Base-by-base conservation (phyloP, 768 basidiomycete genomes). In the Collybia nuda region DNA sequence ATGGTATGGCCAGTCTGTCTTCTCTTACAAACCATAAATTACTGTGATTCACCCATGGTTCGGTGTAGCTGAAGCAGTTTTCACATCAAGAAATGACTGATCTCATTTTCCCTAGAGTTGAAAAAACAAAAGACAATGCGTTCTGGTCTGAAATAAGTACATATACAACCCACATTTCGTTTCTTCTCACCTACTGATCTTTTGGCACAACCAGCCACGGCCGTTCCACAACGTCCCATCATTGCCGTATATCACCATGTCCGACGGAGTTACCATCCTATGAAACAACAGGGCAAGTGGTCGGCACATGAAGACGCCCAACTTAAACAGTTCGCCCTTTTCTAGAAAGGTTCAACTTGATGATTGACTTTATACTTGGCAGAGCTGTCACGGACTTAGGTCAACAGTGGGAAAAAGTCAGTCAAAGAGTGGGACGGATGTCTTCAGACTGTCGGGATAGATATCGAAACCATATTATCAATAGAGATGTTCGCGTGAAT, bases 131-230 rank as follows among this genome's bases (percentile, higher is more conserved):
- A 51, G 82, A 88, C 51, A 78, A 80, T 28, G 73, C 76, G 6
- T 93, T 93, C 61, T 93, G 90, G 90, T 76, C 81, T 12, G 87
- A 87, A 67, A 80, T 93, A 53, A 88, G 91, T 92, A 56, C 67
- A 6, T 43, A 32, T 35, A 24, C 23, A 38, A 5, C 28, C 32
- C 14, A 6, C 17, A 36, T 29, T 41, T 21, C 12, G 9, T 24
- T 15, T 40, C 18, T 41, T 24, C 17, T 56, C 14, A 45, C 38
- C 19, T 46, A 51, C 44, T 56, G 42, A 47, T 42, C 51, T 45
- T 18, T 51, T 15, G n/a, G n/a, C n/a, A n/a, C n/a, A n/a, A n/a
- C n/a, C 53, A 93, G 90, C 91, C 44, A 62, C 76, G 46, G 81
- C 87, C 19, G 73, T 92, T 43, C 83, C 88, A 36, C 75, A 84